Conservation (phyloP, 352 stramenopile species). For the Globisporangium cederbergense region DNA sequence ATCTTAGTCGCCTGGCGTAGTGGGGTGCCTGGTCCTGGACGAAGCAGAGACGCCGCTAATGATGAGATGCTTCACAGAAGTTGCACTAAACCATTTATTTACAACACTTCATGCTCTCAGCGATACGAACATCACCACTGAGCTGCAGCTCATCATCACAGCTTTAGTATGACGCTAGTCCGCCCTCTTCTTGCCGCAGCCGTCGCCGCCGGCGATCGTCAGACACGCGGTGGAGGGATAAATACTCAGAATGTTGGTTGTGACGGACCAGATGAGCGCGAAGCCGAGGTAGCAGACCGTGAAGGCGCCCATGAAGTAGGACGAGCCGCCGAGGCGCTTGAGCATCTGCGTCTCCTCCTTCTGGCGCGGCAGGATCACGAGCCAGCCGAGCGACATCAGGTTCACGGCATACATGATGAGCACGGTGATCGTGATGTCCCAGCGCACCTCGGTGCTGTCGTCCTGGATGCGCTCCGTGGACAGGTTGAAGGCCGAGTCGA, state of each 20-base stretch:
- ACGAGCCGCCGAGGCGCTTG: slow-evolving; percentile 55
- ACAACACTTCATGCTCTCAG: too few relatives aligned
- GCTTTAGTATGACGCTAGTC: neutral
- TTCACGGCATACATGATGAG: slow-evolving; percentile 54
- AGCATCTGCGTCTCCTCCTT: slow-evolving; percentile 64
- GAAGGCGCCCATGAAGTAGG: slow-evolving; percentile 42
- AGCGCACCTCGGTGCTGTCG: slow-evolving; percentile 38
- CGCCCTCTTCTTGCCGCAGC: slow-evolving; percentile 20
- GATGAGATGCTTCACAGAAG: too few relatives aligned
- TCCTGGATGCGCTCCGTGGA: slow-evolving; percentile 48
- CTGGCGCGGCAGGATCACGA: slow-evolving; percentile 57
- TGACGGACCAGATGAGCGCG: slow-evolving; percentile 47
- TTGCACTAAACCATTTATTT: too few relatives aligned
- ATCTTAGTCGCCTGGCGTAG: too few relatives aligned
- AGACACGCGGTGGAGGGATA: slow-evolving; percentile 51
- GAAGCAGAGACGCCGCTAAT: too few relatives aligned
- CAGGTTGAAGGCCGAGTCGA: slow-evolving; percentile 40
- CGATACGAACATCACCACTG: neutral
- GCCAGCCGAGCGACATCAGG: slow-evolving; percentile 43
- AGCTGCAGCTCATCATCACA: neutral
- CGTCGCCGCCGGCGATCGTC: slow-evolving; percentile 48
- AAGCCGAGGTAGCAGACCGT: slow-evolving; percentile 43
- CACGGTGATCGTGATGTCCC: slow-evolving; percentile 47
- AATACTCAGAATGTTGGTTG: slow-evolving; percentile 60
- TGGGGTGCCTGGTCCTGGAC: too few relatives aligned